Evolutionary conservation across 768 basidiomycete genomes (phyloP), one percentile per base, ranked within the genome.

Genomic region (Coprinopsis sp.): DNA sequence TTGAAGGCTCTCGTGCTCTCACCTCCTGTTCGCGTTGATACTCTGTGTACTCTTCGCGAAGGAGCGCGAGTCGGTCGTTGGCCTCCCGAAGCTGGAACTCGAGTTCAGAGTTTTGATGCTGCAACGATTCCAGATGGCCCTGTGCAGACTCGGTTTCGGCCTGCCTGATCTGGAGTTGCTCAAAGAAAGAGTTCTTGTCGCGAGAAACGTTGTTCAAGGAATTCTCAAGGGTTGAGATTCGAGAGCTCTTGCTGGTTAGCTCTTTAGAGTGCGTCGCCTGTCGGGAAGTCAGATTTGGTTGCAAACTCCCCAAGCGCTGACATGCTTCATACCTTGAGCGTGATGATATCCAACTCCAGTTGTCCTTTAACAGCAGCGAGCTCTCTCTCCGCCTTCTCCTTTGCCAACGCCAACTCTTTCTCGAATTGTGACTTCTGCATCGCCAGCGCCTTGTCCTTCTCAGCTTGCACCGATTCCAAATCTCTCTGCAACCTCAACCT

Each of bases 131-230:
- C 2, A 84, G 71, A 52, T 87, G 82, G 4, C 78, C 79, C 52
- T 84, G 82, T 4, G 83, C 79, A 1, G 88, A 86, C 65, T 99
- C 96, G 10, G 87, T 64, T 58, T 97, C 94, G 13, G 89, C 93
- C 62, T 95, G 91, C 24, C 89, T 84, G 37, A 86, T 57, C 64
- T 98, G 92, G 3, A 92, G 72, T 50, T 87, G 81, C 54, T 94
- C 89, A 60, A 97, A 98, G 52, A 91, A 76, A 10, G 70, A 62
- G 54, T 82, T 84, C 57, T 93, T 94, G 59, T 92, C 89, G 22
- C 71, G 65, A 12, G 79, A 78, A 6, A 93, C 72, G 24, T 73
- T 79, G 52, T 77, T 75, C n/a, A 91, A 69, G 1, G 82, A 82
- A 29, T 69, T 67, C 57, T 94, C 88, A 25, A 98, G 74, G 7